Evolutionary conservation across 75 land plant species (phyloP).

Genomic region (Gnetum montanum): DNA sequence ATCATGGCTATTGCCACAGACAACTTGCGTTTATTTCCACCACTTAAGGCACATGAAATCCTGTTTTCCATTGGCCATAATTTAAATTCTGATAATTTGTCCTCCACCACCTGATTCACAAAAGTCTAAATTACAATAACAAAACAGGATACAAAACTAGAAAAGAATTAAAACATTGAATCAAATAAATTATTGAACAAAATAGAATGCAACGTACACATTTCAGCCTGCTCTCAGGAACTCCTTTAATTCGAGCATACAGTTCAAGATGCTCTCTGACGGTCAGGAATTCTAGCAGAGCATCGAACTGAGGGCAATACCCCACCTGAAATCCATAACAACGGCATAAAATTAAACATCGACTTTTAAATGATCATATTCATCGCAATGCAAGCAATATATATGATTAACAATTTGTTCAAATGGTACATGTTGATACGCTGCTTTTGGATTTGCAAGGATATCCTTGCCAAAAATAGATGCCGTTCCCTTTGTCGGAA

Average conservation of each 20-base stretch:
- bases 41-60: constrained; percentile 73
- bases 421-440: constrained; percentile 41
- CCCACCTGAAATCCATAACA: constrained; percentile 49
- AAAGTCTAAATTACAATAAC: too few species aligned
- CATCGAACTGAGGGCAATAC: constrained; percentile 94
- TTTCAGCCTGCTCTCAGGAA: constrained; percentile 35
- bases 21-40: constrained; percentile 90
- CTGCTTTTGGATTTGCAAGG: constrained; percentile 46
- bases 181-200: too few species aligned
- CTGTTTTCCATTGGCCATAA: constrained; percentile 59
- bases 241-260: constrained; percentile 84
- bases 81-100: constrained; percentile 71
- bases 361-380: constrained; percentile 7
- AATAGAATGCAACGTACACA: constrained; percentile 40
- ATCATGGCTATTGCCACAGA: constrained; percentile 94
- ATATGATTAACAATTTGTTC: too few species aligned
- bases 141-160: too few species aligned
- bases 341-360: constrained; percentile 5
- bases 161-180: too few species aligned
- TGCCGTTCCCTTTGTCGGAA: constrained; percentile 61
- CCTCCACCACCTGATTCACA: constrained; percentile 47
- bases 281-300: constrained; percentile 72
- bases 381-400: constrained; percentile 8
- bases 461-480: constrained; percentile 70
- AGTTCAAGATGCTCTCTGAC: constrained; percentile 84